phyloP scores from a whole-genome alignment of 2,329 filamentous ascomycete species.

The Calonectria pseudoreteaudii region DNA sequence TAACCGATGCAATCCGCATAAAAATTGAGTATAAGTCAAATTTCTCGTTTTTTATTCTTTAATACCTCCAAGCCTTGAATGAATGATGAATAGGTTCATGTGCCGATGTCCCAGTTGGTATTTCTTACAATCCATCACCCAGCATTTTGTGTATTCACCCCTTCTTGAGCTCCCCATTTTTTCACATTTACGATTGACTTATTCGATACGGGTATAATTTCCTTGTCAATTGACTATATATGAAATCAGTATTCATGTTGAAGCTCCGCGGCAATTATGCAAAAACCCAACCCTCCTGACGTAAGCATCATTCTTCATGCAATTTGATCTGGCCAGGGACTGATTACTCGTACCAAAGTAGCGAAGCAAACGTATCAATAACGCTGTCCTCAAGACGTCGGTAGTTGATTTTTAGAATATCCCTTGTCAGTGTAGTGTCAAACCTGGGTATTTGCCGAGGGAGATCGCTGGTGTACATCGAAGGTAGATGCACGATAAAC shows the following conservation, averaged over 20 bases:
- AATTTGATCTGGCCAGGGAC: background rate
- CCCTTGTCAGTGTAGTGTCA: background rate
- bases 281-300: background rate
- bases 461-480: background rate
- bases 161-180: too few species aligned
- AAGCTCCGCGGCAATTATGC: background rate
- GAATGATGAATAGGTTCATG: too few species aligned
- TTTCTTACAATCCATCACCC: too few species aligned
- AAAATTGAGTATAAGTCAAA: too few species aligned
- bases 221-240: background rate
- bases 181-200: background rate
- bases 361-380: background rate
- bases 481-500: background rate
- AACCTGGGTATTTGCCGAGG: background rate
- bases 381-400: background rate
- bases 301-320: background rate
- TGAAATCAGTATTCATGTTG: background rate
- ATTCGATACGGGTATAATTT: background rate
- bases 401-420: background rate
- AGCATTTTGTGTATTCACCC: too few species aligned
- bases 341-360: background rate
- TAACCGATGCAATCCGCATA: too few species aligned
- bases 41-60: too few species aligned
- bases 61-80: too few species aligned
- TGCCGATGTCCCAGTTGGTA: too few species aligned